These are phyloP conservation scores for Leucocoprinus leucothites DNA, from an alignment of 768 basidiomycete genomes.

Conservation along the genomic window DNA sequence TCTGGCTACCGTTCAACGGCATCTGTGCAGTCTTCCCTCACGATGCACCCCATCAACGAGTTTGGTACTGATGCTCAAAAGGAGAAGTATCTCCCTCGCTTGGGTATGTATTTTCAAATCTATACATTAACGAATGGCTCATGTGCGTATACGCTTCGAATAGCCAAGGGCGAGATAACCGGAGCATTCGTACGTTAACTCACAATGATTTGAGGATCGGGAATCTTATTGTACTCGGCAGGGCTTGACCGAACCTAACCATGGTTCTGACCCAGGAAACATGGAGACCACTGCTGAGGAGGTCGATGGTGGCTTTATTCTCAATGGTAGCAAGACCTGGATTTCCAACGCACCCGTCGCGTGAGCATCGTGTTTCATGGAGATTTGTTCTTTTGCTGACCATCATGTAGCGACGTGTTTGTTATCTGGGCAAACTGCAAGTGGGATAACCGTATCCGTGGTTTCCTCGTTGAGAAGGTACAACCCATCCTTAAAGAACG, in stretches of 20 bases:
- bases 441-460: slow-evolving; percentile 89
- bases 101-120: slow-evolving; percentile 48
- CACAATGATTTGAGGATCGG: background rate
- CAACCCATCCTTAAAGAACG: slow-evolving; percentile 6
- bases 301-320: slow-evolving; percentile 75
- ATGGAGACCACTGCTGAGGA: slow-evolving; percentile 95
- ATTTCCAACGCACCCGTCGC: slow-evolving; percentile 93
- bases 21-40: slow-evolving; percentile 93
- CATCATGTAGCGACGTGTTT: slow-evolving; percentile 71
- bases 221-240: slow-evolving; percentile 23
- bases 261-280: slow-evolving; percentile 95
- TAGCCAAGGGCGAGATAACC: slow-evolving; percentile 81
- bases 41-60: slow-evolving; percentile 92
- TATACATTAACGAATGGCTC: background rate
- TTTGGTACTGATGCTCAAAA: slow-evolving; percentile 91
- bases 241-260: slow-evolving; percentile 96
- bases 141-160: background rate
- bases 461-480: slow-evolving; percentile 90
- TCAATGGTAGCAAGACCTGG: slow-evolving; percentile 97
- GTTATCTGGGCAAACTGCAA: slow-evolving; percentile 93
- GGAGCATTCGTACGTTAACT: slow-evolving; percentile 81
- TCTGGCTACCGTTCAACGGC: slow-evolving; percentile 95
- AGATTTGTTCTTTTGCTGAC: background rate
- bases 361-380: slow-evolving; percentile 38
- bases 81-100: slow-evolving; percentile 81